Conservation (phyloP, 2,329 filamentous ascomycete species). For the Colletotrichum endophyticum region DNA sequence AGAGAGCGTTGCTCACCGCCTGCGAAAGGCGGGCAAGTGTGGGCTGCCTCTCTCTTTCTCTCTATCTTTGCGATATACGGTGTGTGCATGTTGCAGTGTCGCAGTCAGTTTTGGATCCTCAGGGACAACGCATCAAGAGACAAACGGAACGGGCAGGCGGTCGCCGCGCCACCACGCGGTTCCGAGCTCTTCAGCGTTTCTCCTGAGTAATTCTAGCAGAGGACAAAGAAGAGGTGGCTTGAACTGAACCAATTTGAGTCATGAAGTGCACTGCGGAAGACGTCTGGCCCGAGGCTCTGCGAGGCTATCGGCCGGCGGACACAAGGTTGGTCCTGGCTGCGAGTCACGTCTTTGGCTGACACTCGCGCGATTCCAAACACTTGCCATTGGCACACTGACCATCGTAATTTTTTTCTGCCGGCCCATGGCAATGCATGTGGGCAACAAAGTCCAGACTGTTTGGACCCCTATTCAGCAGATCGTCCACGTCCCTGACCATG, state of each 20-base stretch:
- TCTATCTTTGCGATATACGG: not conserved
- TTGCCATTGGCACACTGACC: not conserved
- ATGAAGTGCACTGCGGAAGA: not conserved
- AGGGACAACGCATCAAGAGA: not conserved
- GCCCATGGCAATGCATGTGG: not conserved
- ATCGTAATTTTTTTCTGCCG: not conserved
- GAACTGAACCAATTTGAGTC: not conserved
- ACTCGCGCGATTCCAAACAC: slow-evolving; percentile 3
- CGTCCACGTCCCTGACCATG: not conserved
- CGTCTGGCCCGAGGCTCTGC: not conserved
- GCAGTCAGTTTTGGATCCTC: not conserved
- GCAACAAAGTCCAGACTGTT: not conserved
- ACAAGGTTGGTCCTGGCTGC: not conserved
- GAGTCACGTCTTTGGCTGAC: slow-evolving; percentile 9
- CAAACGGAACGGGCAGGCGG: not conserved
- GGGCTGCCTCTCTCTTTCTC: not conserved
- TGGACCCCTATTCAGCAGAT: slow-evolving; percentile 20
- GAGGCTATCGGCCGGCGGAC: not conserved
- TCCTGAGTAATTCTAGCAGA: not conserved
- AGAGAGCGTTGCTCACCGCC: not conserved
- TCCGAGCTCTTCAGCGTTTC: not conserved
- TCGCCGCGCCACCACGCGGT: not conserved
- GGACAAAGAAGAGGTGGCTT: not conserved
- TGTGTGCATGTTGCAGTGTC: not conserved
- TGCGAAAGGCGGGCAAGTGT: not conserved